Evolutionary conservation across 495 filamentous ascomycete species (phyloP).

Genomic region (Penicillium paradoxum): DNA sequence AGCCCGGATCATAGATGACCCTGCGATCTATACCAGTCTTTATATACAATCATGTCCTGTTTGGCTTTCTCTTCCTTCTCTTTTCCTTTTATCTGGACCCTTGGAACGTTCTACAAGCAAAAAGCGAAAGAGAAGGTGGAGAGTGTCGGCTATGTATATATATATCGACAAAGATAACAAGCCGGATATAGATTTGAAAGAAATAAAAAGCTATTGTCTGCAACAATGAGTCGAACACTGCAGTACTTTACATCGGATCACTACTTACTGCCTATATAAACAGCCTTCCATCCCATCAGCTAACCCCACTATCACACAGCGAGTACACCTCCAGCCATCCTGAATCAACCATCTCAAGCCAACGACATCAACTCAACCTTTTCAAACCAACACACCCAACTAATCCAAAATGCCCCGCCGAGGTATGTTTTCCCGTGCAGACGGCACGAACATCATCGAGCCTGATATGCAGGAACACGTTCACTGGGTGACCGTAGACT

Average conservation of each 20-base stretch:
- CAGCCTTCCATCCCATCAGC: not conserved
- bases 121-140: not conserved
- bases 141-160: not conserved
- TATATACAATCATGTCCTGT: not conserved
- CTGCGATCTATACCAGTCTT: not conserved
- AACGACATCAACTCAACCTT: too few relatives aligned
- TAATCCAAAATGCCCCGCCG: not conserved
- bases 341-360: not conserved
- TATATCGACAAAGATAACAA: not conserved
- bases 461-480: not conserved
- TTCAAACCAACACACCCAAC: not conserved
- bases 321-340: not conserved
- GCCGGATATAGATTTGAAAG: not conserved
- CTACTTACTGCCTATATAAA: not conserved
- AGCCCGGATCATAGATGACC: not conserved
- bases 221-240: not conserved
- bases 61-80: not conserved
- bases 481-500: slow-evolving; percentile 1
- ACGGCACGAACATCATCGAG: not conserved
- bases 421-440: not conserved
- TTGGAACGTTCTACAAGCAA: not conserved
- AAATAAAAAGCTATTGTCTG: not conserved
- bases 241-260: not conserved
- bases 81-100: not conserved
- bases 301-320: not conserved